Evolutionary conservation across 129 eudicot genomes (phyloP).

Genomic region (Flaveria sonorensis): DNA sequence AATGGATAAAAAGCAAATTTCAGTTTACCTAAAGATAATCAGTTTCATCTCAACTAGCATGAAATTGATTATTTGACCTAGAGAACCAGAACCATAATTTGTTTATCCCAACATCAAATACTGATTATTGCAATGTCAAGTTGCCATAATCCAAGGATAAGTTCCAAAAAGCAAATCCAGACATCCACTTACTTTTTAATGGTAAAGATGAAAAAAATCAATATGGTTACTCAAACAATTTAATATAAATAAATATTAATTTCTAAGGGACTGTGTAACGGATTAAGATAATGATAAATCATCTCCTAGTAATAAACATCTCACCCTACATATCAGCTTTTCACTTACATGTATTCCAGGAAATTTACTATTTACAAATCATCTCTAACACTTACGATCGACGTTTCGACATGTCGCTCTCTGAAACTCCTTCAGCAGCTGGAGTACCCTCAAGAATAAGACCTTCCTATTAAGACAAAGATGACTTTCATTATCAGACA

Average conservation of each 20-base stretch:
- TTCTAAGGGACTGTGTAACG: background rate
- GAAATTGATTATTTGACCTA: background rate
- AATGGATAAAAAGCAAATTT: background rate
- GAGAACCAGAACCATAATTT: background rate
- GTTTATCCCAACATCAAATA: background rate
- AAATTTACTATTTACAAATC: background rate
- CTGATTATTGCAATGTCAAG: background rate
- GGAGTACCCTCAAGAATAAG: slow-evolving; percentile 88
- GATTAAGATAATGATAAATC: background rate
- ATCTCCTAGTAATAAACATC: slow-evolving; percentile 3
- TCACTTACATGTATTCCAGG: background rate
- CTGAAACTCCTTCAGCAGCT: slow-evolving; percentile 96
- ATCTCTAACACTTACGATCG: slow-evolving; percentile 58
- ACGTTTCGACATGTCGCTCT: slow-evolving; percentile 75
- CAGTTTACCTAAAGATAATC: background rate
- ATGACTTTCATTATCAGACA: slow-evolving; percentile 21
- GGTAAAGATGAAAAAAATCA: background rate
- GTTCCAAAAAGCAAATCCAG: background rate
- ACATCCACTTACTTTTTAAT: background rate
- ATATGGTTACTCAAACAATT: background rate
- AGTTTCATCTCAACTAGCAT: background rate
- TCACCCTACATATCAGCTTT: slow-evolving; percentile 10
- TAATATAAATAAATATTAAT: background rate
- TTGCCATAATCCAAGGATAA: background rate
- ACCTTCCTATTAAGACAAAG: slow-evolving; percentile 69